A percentile compares a stretch with the other conserved stretches of the same genome.
These are phyloP conservation scores for Opeltia flavorubescens DNA, from an alignment of 495 filamentous ascomycete species.

Conservation along the genomic window DNA sequence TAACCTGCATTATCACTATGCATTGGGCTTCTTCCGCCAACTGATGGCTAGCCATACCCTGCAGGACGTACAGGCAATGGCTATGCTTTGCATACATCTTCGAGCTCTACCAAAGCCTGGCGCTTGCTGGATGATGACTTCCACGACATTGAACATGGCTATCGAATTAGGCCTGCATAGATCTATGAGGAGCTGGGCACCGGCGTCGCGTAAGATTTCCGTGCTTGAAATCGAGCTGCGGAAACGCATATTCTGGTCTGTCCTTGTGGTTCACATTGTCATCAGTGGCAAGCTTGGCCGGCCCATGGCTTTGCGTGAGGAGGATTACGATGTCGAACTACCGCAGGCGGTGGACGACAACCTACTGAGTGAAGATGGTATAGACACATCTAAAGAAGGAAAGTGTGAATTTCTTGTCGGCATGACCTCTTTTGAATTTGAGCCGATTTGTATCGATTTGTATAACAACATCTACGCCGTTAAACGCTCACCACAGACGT, in stretches of 20 bases:
- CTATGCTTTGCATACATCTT: conserved; percentile 52
- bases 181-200: conserved; percentile 46
- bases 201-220: conserved; percentile 32
- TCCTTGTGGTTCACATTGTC: conserved; percentile 45
- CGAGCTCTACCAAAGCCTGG: conserved; percentile 69
- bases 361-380: conserved; percentile 23
- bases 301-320: conserved; percentile 54
- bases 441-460: conserved; percentile 52
- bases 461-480: conserved; percentile 57
- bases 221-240: conserved; percentile 54
- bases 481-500: conserved; percentile 40
- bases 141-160: conserved; percentile 45
- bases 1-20: conserved; percentile 63
- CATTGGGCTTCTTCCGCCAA: conserved; percentile 49
- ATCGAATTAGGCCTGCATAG: conserved; percentile 62
- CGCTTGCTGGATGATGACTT: conserved; percentile 48
- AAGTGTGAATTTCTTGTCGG: conserved; percentile 52
- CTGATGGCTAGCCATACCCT: conserved; percentile 43
- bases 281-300: conserved; percentile 60
- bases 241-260: conserved; percentile 63
- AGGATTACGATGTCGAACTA: conserved; percentile 65
- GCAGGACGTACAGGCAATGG: conserved; percentile 54
- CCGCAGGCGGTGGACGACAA: conserved; percentile 57
- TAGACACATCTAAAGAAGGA: conserved; percentile 33
- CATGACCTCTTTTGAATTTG: conserved; percentile 43